Base-by-base conservation (phyloP, 1,284 basidiomycete species). In the Puccinia horiana region DNA sequence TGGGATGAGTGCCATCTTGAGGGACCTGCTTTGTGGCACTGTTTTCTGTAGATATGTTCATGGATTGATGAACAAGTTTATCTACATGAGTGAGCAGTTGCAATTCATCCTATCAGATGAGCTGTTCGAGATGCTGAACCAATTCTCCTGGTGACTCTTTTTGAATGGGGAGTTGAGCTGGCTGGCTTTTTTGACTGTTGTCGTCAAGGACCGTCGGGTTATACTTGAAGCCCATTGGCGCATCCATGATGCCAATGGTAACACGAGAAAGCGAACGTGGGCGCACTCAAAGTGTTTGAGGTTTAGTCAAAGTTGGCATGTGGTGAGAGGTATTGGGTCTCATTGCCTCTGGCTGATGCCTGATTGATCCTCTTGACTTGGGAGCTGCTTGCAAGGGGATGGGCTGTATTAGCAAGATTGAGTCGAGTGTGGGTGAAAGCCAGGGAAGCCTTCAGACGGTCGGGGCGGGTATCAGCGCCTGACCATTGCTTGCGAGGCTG, bases 91-190 rank as follows among this genome's bases (percentile, higher is more conserved):
- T 52, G 69, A 72, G 69, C 47, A 72, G 29, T 18, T 44, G 42
- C 5, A 72, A 44, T 18, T 72, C 69, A 52, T 72, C 69, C 8
- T 72, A 49, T 32, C 69, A 42, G 11, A 72, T 72, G n/a, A 72
- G 69, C 3, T n/a, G 69, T 32, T 72, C 69, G 4, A 72, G 69
- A 44, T 49, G 49, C n/a, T 72, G 69, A n/a, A 72, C 35, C 69
- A 72, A 29, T 49, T 72, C 69, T n/a, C 49, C 69, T 2, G 69
- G 42, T 1, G 69, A 72, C 69, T 72, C 69, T 9, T 47, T 23
- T 32, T 44, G 42, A 20, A 52, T 29, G 26, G 69, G 69, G 16
- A 72, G 47, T 40, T 32, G 44, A 16, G 47, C n/a, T 35, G 8
- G 69, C 2, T 16, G 47, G n/a, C 26, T 35, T 16, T 14, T 2